Evolutionary conservation across 2,329 filamentous ascomycete species (phyloP), one percentile per base, ranked within the genome.

Genomic region (Blastomyces gilchristii): DNA sequence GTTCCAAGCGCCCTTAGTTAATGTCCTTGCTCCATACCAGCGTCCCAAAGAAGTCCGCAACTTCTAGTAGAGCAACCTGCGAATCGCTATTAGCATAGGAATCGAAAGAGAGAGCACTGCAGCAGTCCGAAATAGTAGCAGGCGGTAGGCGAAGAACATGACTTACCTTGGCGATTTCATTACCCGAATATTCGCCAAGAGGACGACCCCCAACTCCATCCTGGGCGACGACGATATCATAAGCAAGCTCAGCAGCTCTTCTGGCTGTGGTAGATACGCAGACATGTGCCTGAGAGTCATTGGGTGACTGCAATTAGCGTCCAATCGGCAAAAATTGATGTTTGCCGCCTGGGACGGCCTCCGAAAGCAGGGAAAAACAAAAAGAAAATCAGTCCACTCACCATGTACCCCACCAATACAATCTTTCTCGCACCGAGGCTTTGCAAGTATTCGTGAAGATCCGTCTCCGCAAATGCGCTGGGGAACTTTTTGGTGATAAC

Each of bases 201-300:
- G 88, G 80, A 9, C 87, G 74, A 71, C 88, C 86, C 0, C 87
- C 86, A 47, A 89, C 81, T 0, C 79, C 85, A 70, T 88, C 87
- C 67, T 82, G 77, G 0, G 80, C 82, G 28, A 89, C 70, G 1
- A 88, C 62, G 31, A 88, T 81, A 69, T 89, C 85, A 69, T 85
- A 88, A 0, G 85, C 87, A 43, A 79, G 76, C 71, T 89, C 82
- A 4, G 75, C 78, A 1, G 78, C 87, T 59, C 85, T 81, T 54
- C 86, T 77, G 0, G 86, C 83, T 0, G 87, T 89, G 0, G 85
- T 83, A 1, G 84, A 76, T 65, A 88, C 73, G 79, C 85, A 82
- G 0, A 89, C 82, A 71, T 89, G 86, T 1, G 87, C 85, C 82
- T 82, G 43, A 53, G 59, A 11, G 0, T 37, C 56, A 28, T 45